Conservation (phyloP, 306 rosid species). For the Vigna nakashimae region DNA sequence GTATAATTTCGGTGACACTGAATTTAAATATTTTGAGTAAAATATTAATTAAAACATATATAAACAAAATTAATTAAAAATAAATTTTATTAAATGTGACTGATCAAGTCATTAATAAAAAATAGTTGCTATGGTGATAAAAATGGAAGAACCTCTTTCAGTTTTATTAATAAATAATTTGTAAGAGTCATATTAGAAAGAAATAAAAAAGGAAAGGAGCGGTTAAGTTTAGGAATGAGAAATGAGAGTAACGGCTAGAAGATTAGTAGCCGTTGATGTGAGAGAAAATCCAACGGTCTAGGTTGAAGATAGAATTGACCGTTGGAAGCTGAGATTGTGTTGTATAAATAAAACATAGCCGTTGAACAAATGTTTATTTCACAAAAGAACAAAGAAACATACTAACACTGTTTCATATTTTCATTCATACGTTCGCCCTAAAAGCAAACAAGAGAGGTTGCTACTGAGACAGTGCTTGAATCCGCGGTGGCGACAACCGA, state of each 20-base stretch:
- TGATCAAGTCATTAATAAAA: too few relatives aligned
- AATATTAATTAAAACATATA: too few relatives aligned
- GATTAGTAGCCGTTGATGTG: slow-evolving; percentile 38
- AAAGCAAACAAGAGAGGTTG: background rate
- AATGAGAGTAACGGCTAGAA: slow-evolving; percentile 47
- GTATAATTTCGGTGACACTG: background rate
- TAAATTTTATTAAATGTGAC: too few relatives aligned
- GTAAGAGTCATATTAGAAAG: background rate
- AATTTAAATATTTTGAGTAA: too few relatives aligned
- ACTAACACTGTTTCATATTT: background rate
- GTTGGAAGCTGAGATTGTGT: slow-evolving; percentile 30
- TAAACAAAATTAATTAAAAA: too few relatives aligned
- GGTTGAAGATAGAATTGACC: slow-evolving; percentile 37
- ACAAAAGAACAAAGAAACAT: background rate
- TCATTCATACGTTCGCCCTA: background rate
- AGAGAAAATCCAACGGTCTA: slow-evolving; percentile 16
- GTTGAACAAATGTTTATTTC: slow-evolving; percentile 32
- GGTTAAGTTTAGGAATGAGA: slow-evolving; percentile 22
- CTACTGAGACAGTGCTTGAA: background rate
- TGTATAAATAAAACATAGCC: background rate
- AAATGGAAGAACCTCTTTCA: background rate
- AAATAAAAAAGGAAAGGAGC: slow-evolving; percentile 27
- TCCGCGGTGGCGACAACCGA: slow-evolving; percentile 69
- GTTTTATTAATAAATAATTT: background rate
- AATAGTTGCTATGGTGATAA: background rate